Evolutionary conservation across 2,329 filamentous ascomycete genomes (phyloP).

Genomic region (Colletotrichum sp.): DNA sequence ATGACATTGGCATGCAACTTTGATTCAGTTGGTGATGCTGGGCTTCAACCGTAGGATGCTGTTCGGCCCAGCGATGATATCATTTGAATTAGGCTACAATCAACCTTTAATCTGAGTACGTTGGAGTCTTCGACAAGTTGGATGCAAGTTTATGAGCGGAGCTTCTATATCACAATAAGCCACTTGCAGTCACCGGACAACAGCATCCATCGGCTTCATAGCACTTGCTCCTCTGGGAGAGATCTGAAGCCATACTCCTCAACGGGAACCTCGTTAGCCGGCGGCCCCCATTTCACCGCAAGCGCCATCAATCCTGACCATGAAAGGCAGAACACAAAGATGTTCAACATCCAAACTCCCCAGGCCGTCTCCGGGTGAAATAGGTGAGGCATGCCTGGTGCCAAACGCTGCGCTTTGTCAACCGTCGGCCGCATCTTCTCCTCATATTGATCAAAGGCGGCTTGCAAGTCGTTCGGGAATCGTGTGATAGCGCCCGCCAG

Average conservation of each 20-base stretch:
- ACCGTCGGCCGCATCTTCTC: constrained; percentile 43
- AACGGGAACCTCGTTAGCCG: not conserved
- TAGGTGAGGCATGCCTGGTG: constrained; percentile 28
- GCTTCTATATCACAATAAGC: not conserved
- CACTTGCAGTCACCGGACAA: not conserved
- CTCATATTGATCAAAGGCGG: constrained; percentile 44
- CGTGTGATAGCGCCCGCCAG: constrained; percentile 51
- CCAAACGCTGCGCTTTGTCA: constrained; percentile 38
- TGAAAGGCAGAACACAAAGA: not conserved
- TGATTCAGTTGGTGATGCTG: not conserved
- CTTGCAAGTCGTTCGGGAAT: constrained; percentile 25
- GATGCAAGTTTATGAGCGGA: not conserved
- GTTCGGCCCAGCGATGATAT: not conserved
- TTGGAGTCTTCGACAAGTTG: fast-evolving
- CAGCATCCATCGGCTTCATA: not conserved
- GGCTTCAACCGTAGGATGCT: not conserved
- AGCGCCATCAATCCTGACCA: not conserved
- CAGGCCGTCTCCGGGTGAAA: constrained; percentile 30
- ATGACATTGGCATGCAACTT: not conserved
- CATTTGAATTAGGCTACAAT: not conserved
- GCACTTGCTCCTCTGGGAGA: not conserved
- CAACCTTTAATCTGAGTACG: not conserved
- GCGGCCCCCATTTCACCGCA: not conserved
- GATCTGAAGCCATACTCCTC: not conserved
- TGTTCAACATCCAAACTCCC: constrained; percentile 29